These are phyloP conservation scores for Cyberlindnera samutprakarnensis DNA, from an alignment of 805 yeast species.

Conservation along the genomic window DNA sequence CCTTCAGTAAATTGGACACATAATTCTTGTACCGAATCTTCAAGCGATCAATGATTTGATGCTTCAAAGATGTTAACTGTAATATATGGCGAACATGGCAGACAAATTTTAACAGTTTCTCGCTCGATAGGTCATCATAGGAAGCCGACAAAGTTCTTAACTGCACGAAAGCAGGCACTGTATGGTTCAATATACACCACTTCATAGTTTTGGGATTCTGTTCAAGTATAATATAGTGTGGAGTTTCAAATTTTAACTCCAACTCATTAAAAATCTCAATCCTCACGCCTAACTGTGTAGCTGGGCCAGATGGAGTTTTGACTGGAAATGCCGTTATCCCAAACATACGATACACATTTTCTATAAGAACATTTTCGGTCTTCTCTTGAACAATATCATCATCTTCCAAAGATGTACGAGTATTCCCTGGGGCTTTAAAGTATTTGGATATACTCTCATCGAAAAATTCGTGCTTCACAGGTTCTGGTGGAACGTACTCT, in stretches of 20 bases:
- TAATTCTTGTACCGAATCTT: constrained; percentile 2
- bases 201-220: constrained; percentile 18
- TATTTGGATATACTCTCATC: constrained; percentile 19
- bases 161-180: constrained; percentile 25
- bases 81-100: constrained; percentile 9
- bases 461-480: constrained; percentile 21
- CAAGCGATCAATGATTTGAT: constrained; percentile 15
- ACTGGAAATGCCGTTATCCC: constrained; percentile 34
- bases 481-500: constrained; percentile 16
- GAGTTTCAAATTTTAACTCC: constrained; percentile 23
- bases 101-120: constrained; percentile 8
- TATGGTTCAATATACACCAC: constrained; percentile 31
- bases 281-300: constrained; percentile 28
- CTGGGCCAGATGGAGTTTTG: constrained; percentile 25
- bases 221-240: constrained; percentile 29
- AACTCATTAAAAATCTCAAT: constrained; percentile 29
- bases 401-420: not conserved
- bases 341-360: constrained; percentile 29
- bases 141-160: constrained; percentile 9
- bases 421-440: constrained; percentile 5
- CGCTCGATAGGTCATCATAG: constrained; percentile 14
- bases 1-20: constrained; percentile 15
- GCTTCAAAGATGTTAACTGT: constrained; percentile 13
- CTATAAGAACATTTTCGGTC: constrained; percentile 20
- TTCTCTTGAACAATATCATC: constrained; percentile 2